Percentiles rank a stretch among this genome's conserved stretches.
These are phyloP conservation scores for Echium plantagineum DNA, from an alignment of 257 asterid species.

Conservation along the genomic window DNA sequence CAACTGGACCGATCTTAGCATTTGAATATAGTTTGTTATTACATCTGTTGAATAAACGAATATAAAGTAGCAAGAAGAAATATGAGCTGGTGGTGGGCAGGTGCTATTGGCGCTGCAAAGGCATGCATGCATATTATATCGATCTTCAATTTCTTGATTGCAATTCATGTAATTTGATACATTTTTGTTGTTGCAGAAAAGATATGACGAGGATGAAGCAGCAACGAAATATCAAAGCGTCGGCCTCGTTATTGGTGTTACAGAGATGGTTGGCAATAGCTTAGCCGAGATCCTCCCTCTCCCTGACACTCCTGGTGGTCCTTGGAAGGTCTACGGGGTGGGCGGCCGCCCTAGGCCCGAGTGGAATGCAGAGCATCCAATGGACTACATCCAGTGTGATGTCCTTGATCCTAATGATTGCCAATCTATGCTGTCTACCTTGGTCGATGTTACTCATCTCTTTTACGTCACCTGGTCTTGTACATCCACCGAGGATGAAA, in stretches of 20 bases:
- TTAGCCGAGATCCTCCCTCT: slow-evolving; percentile 30
- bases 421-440: slow-evolving; percentile 14
- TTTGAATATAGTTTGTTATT: no score
- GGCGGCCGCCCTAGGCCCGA: slow-evolving; percentile 23
- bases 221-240: slow-evolving; percentile 15
- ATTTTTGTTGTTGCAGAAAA: slow-evolving; percentile 10
- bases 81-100: slow-evolving; percentile 94
- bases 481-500: slow-evolving; percentile 14
- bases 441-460: slow-evolving; percentile 23
- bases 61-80: background rate
- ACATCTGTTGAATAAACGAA: no score
- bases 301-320: slow-evolving; percentile 31
- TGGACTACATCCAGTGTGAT: slow-evolving; percentile 22
- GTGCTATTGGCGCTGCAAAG: slow-evolving; percentile 78
- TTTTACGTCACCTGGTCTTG: slow-evolving; percentile 25
- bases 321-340: slow-evolving; percentile 34
- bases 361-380: slow-evolving; percentile 15
- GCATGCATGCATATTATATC: slow-evolving; percentile 15
- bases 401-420: slow-evolving; percentile 12
- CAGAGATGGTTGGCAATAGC: slow-evolving; percentile 30
- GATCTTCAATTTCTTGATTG: background rate
- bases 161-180: background rate
- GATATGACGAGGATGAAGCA: slow-evolving; percentile 14
- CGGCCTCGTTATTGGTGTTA: slow-evolving; percentile 21
- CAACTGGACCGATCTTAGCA: no score